Evolutionary conservation across 176 grass and related monocot species (phyloP).

Genomic region (Puya raimondii): DNA sequence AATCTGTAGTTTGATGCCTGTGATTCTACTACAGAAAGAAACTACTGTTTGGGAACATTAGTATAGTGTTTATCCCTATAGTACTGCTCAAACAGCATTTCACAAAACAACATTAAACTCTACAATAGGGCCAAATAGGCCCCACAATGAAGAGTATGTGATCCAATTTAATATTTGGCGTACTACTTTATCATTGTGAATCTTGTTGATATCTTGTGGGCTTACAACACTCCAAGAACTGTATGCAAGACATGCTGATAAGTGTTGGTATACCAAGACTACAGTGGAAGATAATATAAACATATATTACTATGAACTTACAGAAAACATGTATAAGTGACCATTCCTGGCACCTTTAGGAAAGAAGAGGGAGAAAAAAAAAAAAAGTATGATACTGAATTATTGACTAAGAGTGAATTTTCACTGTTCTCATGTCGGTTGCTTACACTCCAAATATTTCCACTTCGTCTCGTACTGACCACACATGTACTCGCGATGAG

Average conservation of each 20-base stretch:
- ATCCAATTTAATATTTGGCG: no score
- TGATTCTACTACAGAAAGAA: no score
- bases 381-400: no score
- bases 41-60: no score
- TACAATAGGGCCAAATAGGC: no score
- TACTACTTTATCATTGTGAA: background rate
- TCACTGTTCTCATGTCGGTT: background rate
- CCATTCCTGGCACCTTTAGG: background rate
- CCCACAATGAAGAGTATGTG: no score
- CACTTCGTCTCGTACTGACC: background rate
- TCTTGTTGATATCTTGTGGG: background rate
- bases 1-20: background rate
- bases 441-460: background rate
- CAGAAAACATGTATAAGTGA: background rate
- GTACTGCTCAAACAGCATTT: no score
- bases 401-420: background rate
- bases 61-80: no score
- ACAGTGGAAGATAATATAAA: background rate
- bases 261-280: background rate
- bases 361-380: no score
- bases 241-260: background rate
- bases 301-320: background rate
- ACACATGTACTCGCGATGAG: constrained; percentile 1
- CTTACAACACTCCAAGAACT: background rate
- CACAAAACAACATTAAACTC: no score